These are phyloP conservation scores for Aureobasidium lini DNA, from an alignment of 2,329 filamentous ascomycete species.

Conservation along the genomic window DNA sequence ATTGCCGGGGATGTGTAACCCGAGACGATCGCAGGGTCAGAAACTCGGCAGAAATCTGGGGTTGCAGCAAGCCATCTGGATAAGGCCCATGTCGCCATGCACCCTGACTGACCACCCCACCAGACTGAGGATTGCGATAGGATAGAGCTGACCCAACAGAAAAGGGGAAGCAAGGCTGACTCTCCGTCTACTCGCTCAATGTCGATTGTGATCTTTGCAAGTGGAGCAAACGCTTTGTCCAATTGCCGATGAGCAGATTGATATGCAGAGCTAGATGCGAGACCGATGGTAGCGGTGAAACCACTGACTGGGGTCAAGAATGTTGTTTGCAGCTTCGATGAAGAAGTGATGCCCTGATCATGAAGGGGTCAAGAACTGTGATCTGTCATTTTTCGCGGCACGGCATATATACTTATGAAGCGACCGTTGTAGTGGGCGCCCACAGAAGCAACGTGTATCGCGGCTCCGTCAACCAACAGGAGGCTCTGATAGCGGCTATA, in stretches of 20 bases:
- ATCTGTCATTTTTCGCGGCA: conserved; percentile 11
- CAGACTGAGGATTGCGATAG: not conserved
- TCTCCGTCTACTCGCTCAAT: not conserved
- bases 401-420: conserved; percentile 5
- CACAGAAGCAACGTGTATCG: not conserved
- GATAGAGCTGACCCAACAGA: not conserved
- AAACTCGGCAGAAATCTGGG: conserved; percentile 1
- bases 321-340: conserved; percentile 1
- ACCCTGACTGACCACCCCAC: not conserved
- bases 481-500: not conserved
- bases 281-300: conserved; percentile 4
- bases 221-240: not conserved
- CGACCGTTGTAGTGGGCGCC: not conserved
- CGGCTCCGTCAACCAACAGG: not conserved
- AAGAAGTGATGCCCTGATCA: not conserved
- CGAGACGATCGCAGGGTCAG: conserved; percentile 2
- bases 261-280: conserved; percentile 8
- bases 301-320: not conserved
- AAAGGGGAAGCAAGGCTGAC: conserved; percentile 6
- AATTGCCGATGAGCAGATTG: not conserved
- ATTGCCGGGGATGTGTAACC: not conserved
- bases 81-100: conserved; percentile 3
- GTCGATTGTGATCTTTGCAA: not conserved
- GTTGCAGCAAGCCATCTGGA: conserved; percentile 1
- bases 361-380: not conserved